Evolutionary conservation across 1,284 basidiomycete genomes (phyloP).

Genomic region (Vanrija humicola): DNA sequence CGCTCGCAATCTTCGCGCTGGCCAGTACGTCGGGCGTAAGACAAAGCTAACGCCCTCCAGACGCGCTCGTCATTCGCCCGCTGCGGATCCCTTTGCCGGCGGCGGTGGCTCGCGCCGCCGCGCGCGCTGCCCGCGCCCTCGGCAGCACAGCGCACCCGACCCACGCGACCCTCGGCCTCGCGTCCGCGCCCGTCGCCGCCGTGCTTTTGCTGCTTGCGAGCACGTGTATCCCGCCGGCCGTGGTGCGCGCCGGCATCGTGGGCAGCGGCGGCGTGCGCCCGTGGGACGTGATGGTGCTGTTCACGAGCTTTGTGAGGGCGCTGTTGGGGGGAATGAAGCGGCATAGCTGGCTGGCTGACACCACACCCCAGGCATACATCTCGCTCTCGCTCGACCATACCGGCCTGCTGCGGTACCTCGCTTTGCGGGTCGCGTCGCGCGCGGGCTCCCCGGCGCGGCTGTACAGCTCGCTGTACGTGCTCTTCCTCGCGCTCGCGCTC

Average conservation of each 20-base stretch:
- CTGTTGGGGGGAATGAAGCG: too few relatives aligned
- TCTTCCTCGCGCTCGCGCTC: conserved; percentile 73
- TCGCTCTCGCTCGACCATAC: conserved; percentile 83
- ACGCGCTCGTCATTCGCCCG: conserved; percentile 15
- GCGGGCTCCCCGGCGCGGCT: conserved; percentile 59
- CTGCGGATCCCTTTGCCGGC: conserved; percentile 8
- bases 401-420: conserved; percentile 78
- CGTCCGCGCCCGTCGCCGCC: conserved; percentile 71
- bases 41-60: conserved; percentile 1
- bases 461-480: conserved; percentile 71
- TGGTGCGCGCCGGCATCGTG: conserved; percentile 63
- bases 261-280: conserved; percentile 72
- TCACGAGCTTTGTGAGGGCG: conserved; percentile 66
- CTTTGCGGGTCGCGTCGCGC: conserved; percentile 78
- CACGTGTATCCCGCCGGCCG: conserved; percentile 63
- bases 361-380: conserved; percentile 69
- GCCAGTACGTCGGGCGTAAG: conserved; percentile 56
- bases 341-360: background rate
- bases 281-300: conserved; percentile 88
- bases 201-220: conserved; percentile 74
- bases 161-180: conserved; percentile 61
- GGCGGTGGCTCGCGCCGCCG: background rate
- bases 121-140: background rate
- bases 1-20: conserved; percentile 66
- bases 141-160: background rate